Percentiles rank a stretch among this genome's conserved stretches.
Evolutionary conservation across 768 basidiomycete genomes (phyloP).

Genomic region (Psilocybe tampanensis): DNA sequence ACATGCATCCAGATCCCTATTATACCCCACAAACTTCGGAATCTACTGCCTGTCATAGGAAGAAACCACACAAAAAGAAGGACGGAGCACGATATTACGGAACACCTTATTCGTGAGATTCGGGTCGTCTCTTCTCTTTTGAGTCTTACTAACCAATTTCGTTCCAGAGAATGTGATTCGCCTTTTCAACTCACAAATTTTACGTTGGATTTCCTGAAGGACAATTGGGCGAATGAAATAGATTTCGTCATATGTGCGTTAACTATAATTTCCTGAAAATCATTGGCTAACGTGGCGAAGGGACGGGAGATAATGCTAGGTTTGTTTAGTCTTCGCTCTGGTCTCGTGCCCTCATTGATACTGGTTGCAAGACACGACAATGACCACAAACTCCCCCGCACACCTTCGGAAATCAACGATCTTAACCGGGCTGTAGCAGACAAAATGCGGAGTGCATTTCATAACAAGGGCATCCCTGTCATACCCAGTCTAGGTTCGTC

Average conservation of each 20-base stretch:
- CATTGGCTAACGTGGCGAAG: constrained; percentile 31
- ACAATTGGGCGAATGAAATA: constrained; percentile 80
- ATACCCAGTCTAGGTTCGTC: constrained; percentile 75
- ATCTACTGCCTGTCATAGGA: constrained; percentile 71
- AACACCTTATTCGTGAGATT: constrained; percentile 63
- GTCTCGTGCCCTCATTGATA: constrained; percentile 6
- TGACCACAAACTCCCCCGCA: constrained; percentile 80
- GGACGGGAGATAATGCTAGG: constrained; percentile 82
- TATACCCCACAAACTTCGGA: constrained; percentile 56
- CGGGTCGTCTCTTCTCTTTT: constrained; percentile 2
- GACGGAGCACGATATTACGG: constrained; percentile 64
- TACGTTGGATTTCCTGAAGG: constrained; percentile 78
- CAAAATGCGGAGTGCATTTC: constrained; percentile 77
- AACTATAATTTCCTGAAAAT: not conserved
- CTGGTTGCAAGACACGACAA: constrained; percentile 70
- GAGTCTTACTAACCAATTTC: not conserved
- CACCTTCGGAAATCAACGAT: constrained; percentile 75
- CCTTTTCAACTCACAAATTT: constrained; percentile 78
- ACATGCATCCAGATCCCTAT: constrained; percentile 80
- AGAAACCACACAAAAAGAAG: constrained; percentile 56
- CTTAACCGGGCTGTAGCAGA: constrained; percentile 68
- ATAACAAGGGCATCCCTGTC: constrained; percentile 69
- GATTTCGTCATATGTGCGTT: constrained; percentile 87
- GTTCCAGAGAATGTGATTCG: constrained; percentile 74
- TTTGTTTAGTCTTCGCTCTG: constrained; percentile 22